Base-by-base conservation (phyloP, 2,329 filamentous ascomycete species). In the Fusarium camptoceras region DNA sequence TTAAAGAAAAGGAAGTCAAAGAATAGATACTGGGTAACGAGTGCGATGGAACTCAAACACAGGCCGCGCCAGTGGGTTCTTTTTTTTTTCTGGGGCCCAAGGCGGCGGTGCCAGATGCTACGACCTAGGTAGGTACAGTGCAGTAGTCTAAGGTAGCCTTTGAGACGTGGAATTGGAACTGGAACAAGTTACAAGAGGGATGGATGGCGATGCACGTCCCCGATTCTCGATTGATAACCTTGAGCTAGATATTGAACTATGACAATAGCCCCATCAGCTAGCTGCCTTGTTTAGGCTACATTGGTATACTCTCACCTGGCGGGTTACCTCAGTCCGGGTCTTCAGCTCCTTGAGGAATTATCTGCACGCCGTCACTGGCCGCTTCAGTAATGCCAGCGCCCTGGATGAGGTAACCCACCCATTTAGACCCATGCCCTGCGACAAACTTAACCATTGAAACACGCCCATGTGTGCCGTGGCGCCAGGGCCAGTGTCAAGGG, bases 211-310 rank as follows among this genome's bases (percentile, higher is more conserved):
- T 61, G 68, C 64, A 71, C 64, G 46, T 55, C 55, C 66, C 61
- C 55, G n/a, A 53, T 65, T 66, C 50, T 43, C 59, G 68, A 70
- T 58, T 72, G 70, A 74, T 73, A 73, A 74, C 30, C 39, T 50
- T 39, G 42, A 56, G 30, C 54, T 56, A 56, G 44, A 63, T 46
- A 65, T 47, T 49, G 37, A 54, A 61, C 60, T 60, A 58, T 69
- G 69, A 63, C 62, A 51, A 55, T 55, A 60, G 53, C 49, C 50
- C 57, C 59, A 48, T 64, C 56, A 49, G 31, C 49, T 64, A 49
- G 31, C 49, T 64, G 55, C 64, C 55, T 70, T 62, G 66, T 66
- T 56, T 55, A 44, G 43, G 46, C 54, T 56, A 54, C 58, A 34
- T 64, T 39, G 24, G 28, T 39, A 30, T 58, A 25, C 27, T 34